Evolutionary conservation across 495 filamentous ascomycete species (phyloP), one percentile per base, ranked within the genome.

Genomic region (Tuber microsphaerosporum): DNA sequence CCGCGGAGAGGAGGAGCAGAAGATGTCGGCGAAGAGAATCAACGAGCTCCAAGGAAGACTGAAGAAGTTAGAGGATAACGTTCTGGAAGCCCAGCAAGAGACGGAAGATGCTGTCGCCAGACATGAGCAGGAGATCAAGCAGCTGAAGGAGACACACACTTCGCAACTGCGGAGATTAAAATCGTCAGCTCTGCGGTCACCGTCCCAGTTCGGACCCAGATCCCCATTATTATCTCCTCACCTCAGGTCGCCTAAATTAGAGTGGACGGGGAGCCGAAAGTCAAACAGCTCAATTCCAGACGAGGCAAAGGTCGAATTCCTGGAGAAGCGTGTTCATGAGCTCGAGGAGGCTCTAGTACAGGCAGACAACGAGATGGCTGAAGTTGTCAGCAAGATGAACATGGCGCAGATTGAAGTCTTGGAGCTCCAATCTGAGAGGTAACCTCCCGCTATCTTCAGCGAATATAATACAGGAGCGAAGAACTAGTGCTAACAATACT

Each of bases 371-470:
- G 94, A 97, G 86, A 97, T 99, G 95, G 89, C 94, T 82, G 92
- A 95, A 84, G 94, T 97, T 3, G 92, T 99, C 22, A 87, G 91
- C 73, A 88, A 92, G 73, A 97, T 99, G 93, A 97, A 93, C 84
- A 87, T 89, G 75, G 94, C 94, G 12, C 95, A 98, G 86, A 93
- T 97, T 74, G 93, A 97, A 84, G 95, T 99, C 51, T 89, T 93
- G 82, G 90, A 93, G 81, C 87, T 99, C 72, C 94, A 97, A 84
- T 92, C 92, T 84, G 92, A 96, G 85, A 89, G 94, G 90, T 91
- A 86, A 76, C 86, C 84, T 82, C 78, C 78, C 61, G 14, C 16
- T 65, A 65, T 34, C 56, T 31, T 65, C 0, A 14, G 56, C 26
- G 10, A 65, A 65, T 73, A 43, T 39, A 26, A 14, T 6, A 65